phyloP scores from a whole-genome alignment of 768 basidiomycete genomes.

The Porpolomopsis calyptriformis region DNA sequence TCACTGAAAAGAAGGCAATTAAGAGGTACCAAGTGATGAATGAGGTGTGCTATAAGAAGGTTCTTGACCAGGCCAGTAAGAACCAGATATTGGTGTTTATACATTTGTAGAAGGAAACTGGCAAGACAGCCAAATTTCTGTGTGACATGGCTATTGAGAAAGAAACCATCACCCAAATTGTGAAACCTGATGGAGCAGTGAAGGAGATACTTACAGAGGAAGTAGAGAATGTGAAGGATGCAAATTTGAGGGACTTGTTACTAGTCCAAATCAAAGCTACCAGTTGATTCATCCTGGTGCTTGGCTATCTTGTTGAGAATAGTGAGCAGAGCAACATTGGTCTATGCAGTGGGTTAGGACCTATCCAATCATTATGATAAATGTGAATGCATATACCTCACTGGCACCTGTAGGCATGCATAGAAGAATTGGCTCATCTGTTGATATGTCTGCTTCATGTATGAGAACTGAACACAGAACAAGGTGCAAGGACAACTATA shows the following conservation, averaged over 20 bases:
- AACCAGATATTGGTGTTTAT: constrained; percentile 95
- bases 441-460: too few species aligned
- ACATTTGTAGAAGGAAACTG: constrained; percentile 96
- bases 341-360: constrained; percentile 38
- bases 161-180: constrained; percentile 92
- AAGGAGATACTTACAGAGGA: constrained; percentile 85
- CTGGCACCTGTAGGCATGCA: constrained; percentile 99
- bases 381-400: constrained; percentile 48
- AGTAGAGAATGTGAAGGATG: constrained; percentile 70
- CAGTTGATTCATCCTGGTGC: constrained; percentile 73
- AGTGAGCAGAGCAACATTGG: constrained; percentile 94
- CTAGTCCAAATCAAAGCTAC: constrained; percentile 86
- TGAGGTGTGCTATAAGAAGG: constrained; percentile 98
- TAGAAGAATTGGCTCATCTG: constrained; percentile 87
- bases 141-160: constrained; percentile 93
- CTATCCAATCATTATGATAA: constrained; percentile 3
- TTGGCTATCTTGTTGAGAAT: constrained; percentile 87
- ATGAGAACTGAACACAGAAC: too few species aligned
- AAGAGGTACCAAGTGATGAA: constrained; percentile 97
- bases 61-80: constrained; percentile 79
- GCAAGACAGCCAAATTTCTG: constrained; percentile 93
- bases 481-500: too few species aligned
- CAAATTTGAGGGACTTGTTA: constrained; percentile 75
- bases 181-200: constrained; percentile 85
- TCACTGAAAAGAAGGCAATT: constrained; percentile 99